Conservation (phyloP, 805 yeast genomes). For the Candida saitoana region DNA sequence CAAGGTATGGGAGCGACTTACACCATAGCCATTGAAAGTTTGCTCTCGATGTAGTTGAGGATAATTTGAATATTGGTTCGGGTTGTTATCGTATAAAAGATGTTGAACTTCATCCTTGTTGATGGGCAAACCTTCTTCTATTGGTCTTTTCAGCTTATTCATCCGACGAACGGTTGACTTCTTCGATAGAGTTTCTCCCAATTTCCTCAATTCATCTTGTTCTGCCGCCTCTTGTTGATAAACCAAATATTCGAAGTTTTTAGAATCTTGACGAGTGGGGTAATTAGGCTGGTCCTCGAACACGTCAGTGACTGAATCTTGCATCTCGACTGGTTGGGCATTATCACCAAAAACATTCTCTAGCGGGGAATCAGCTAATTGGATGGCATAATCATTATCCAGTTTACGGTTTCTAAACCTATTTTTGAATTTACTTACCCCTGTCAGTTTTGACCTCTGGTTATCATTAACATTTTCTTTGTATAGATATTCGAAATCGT, state of each 20-base stretch:
- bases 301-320: not conserved
- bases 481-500: conserved; percentile 10
- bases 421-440: not conserved
- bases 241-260: not conserved
- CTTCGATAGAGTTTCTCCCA: conserved; percentile 34
- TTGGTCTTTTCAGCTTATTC: conserved; percentile 9
- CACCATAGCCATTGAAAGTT: conserved; percentile 23
- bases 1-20: not conserved
- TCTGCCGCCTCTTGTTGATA: conserved; percentile 6
- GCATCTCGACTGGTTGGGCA: not conserved
- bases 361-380: not conserved
- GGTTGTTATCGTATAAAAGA: conserved; percentile 16
- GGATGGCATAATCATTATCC: not conserved
- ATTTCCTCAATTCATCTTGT: conserved; percentile 28
- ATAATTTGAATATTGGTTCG: conserved; percentile 1
- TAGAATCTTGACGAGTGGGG: not conserved
- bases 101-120: conserved; percentile 19
- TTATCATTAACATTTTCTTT: conserved; percentile 11
- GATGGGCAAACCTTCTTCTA: conserved; percentile 6
- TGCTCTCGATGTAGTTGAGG: conserved; percentile 21
- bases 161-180: conserved; percentile 30
- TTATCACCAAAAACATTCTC: not conserved
- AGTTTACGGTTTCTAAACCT: not conserved
- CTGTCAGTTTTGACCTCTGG: not conserved
- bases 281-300: not conserved